Conservation (phyloP, 2,329 filamentous ascomycete genomes). For the Fusarium neocosmosporiellum region DNA sequence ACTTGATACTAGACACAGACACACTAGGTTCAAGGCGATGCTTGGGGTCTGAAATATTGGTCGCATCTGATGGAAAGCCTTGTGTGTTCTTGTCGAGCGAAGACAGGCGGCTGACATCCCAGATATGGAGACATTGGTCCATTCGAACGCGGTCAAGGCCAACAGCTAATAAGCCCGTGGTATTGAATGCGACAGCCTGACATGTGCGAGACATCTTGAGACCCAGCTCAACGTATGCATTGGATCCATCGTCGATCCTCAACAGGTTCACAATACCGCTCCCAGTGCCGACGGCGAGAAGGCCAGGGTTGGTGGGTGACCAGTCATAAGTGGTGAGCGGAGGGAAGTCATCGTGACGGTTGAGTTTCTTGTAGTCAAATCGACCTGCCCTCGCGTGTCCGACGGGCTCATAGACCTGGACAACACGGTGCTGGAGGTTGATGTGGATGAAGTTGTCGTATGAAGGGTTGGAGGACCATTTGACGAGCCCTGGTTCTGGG, state of each 20-base stretch:
- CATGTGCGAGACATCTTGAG: slow-evolving; percentile 82
- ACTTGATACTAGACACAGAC: slow-evolving; percentile 84
- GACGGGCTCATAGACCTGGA: slow-evolving; percentile 72
- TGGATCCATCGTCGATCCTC: slow-evolving; percentile 77
- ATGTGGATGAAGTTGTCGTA: slow-evolving; percentile 73
- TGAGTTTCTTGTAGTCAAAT: slow-evolving; percentile 68
- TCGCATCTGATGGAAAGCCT: slow-evolving; percentile 62
- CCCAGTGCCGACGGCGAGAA: slow-evolving; percentile 80
- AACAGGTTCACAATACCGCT: slow-evolving; percentile 81
- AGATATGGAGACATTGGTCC: slow-evolving; percentile 85
- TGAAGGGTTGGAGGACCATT: slow-evolving; percentile 71
- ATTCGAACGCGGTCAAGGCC: slow-evolving; percentile 84
- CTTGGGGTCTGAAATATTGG: slow-evolving; percentile 66
- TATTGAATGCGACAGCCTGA: slow-evolving; percentile 84
- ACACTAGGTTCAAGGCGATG: slow-evolving; percentile 73
- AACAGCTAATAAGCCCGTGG: slow-evolving; percentile 77
- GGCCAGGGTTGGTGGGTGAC: slow-evolving; percentile 70
- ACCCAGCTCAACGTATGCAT: slow-evolving; percentile 72
- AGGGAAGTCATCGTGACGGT: slow-evolving; percentile 72
- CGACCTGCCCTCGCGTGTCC: slow-evolving; percentile 66
- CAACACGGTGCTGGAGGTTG: slow-evolving; percentile 71
- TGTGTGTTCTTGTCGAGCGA: slow-evolving; percentile 58
- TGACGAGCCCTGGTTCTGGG: slow-evolving; percentile 71
- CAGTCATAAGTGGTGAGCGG: slow-evolving; percentile 74
- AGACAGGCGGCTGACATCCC: slow-evolving; percentile 76